These are phyloP conservation scores for Emmonsiellopsis sp. DNA, from an alignment of 2,329 filamentous ascomycete genomes.

Conservation along the genomic window DNA sequence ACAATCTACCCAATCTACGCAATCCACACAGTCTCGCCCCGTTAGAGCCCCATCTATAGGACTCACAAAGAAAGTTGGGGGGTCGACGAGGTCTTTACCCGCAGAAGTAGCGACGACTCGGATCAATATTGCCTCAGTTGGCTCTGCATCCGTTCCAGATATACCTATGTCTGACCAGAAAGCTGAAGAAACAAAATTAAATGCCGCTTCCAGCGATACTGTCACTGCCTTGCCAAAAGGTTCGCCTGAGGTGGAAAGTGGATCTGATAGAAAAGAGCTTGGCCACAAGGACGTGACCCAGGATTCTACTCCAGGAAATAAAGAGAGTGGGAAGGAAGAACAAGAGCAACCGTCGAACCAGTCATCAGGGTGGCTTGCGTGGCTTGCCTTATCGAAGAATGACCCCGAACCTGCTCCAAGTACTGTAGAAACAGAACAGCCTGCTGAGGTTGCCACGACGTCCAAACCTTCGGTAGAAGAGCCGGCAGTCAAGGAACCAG, in stretches of 20 bases:
- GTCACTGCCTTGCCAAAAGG: background rate
- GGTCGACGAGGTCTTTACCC: slow-evolving; percentile 37
- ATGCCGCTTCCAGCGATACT: slow-evolving; percentile 4
- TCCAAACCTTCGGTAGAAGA: background rate
- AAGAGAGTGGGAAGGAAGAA: slow-evolving; percentile 12
- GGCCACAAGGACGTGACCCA: background rate
- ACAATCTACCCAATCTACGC: slow-evolving; percentile 18
- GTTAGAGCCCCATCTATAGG: slow-evolving; percentile 22
- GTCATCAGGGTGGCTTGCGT: slow-evolving; percentile 11
- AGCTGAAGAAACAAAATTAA: slow-evolving; percentile 10
- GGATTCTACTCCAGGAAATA: background rate
- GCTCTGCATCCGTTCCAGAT: slow-evolving; percentile 24
- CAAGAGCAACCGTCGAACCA: slow-evolving; percentile 11
- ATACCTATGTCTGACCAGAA: slow-evolving; percentile 11
- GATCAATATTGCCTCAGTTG: slow-evolving; percentile 37
- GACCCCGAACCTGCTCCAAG: slow-evolving; percentile 10
- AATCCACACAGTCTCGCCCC: slow-evolving; percentile 23
- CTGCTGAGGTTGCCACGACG: background rate
- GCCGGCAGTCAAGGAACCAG: background rate
- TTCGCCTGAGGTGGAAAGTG: background rate
- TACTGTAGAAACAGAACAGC: slow-evolving; percentile 5
- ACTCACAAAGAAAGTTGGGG: slow-evolving; percentile 31
- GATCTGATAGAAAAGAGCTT: background rate
- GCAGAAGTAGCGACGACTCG: slow-evolving; percentile 36
- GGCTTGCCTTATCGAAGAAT: slow-evolving; percentile 11